Evolutionary conservation across 257 asterid genomes (phyloP).

Genomic region (Fraxinus cuspidata): DNA sequence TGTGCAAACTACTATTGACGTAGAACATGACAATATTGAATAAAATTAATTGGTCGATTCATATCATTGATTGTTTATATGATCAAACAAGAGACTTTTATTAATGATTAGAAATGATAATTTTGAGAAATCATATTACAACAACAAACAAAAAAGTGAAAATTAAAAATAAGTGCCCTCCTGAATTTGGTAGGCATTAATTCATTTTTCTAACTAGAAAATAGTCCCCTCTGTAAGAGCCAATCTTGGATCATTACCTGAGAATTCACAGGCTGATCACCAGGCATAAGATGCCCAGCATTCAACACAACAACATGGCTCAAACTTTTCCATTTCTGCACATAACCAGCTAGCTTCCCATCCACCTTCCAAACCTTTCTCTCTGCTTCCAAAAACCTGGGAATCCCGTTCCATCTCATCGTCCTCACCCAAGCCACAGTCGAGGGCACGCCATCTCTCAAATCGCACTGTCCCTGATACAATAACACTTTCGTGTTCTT

Average conservation of each 20-base stretch:
- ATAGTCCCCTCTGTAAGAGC: slow-evolving; percentile 67
- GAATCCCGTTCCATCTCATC: slow-evolving; percentile 62
- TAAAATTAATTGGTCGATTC: no score
- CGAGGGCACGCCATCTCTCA: slow-evolving; percentile 69
- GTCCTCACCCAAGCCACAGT: slow-evolving; percentile 71
- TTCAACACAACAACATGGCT: slow-evolving; percentile 66
- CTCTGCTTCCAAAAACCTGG: slow-evolving; percentile 56
- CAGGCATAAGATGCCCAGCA: slow-evolving; percentile 89
- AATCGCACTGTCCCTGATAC: slow-evolving; percentile 74
- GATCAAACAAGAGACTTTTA: neutral
- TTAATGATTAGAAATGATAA: neutral
- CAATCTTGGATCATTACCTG: slow-evolving; percentile 84
- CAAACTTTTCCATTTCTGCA: slow-evolving; percentile 64
- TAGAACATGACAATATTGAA: neutral
- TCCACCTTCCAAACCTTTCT: slow-evolving; percentile 66
- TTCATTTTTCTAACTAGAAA: slow-evolving; percentile 31
- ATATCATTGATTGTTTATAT: no score
- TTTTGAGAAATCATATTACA: slow-evolving; percentile 3
- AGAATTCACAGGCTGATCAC: slow-evolving; percentile 75
- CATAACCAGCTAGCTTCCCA: slow-evolving; percentile 66
- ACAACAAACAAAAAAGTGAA: neutral
- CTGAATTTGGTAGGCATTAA: neutral
- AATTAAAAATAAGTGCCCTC: neutral
- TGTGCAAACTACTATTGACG: neutral
- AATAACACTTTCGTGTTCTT: slow-evolving; percentile 58